These are phyloP conservation scores for Achaetomiella virescens DNA, from an alignment of 495 filamentous ascomycete species.

Conservation along the genomic window DNA sequence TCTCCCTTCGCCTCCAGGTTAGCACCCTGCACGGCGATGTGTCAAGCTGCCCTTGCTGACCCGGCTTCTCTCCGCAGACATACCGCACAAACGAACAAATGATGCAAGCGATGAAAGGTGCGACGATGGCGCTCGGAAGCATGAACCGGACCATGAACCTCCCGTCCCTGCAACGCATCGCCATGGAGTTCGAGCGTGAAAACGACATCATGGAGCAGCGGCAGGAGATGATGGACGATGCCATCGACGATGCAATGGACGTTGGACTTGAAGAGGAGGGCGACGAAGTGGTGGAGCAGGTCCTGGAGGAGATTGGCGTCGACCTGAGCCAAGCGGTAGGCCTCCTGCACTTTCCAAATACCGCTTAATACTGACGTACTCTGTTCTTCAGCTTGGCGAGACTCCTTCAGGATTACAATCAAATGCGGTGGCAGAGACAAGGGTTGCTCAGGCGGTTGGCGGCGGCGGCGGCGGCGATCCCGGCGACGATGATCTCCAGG, in stretches of 20 bases:
- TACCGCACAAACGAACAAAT: slow-evolving; percentile 98
- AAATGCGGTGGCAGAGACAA: slow-evolving; percentile 52
- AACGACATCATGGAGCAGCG: slow-evolving; percentile 99
- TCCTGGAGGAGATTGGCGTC: slow-evolving; percentile 93
- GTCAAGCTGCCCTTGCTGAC: neutral
- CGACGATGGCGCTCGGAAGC: slow-evolving; percentile 80
- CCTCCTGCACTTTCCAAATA: slow-evolving; percentile 10
- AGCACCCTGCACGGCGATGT: slow-evolving; percentile 6
- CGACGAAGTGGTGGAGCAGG: slow-evolving; percentile 93
- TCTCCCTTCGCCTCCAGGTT: slow-evolving; percentile 91
- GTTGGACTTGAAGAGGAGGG: slow-evolving; percentile 85
- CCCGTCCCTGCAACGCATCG: slow-evolving; percentile 88
- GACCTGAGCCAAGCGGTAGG: slow-evolving; percentile 82
- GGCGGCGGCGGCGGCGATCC: slow-evolving; percentile 51
- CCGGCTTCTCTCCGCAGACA: slow-evolving; percentile 51
- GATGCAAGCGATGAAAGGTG: slow-evolving; percentile 99
- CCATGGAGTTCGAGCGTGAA: slow-evolving; percentile 98
- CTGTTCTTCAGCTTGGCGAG: slow-evolving; percentile 59
- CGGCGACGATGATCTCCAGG: slow-evolving; percentile 75
- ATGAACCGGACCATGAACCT: slow-evolving; percentile 99
- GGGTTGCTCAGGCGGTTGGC: slow-evolving; percentile 72
- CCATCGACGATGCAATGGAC: slow-evolving; percentile 96
- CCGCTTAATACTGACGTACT: slow-evolving; percentile 11
- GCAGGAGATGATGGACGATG: slow-evolving; percentile 99
- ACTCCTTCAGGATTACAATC: slow-evolving; percentile 66